Evolutionary conservation across 331 rosid genomes (phyloP).

Genomic region (Cydonia oblonga): DNA sequence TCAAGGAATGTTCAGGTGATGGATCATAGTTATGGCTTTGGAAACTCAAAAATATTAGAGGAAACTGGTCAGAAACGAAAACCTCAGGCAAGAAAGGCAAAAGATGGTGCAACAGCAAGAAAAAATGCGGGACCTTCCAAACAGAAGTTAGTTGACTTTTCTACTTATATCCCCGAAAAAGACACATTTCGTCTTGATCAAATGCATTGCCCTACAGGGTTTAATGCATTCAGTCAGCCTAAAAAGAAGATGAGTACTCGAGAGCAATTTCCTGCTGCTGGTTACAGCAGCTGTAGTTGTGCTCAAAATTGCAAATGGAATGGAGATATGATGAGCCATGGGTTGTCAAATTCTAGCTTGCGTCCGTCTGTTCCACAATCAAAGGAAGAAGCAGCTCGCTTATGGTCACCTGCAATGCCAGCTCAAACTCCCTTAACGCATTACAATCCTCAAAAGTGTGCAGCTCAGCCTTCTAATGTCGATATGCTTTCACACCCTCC

Average conservation of each 20-base stretch:
- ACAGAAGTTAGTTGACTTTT: conserved; percentile 41
- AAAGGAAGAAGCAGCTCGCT: conserved; percentile 48
- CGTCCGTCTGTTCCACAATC: conserved; percentile 42
- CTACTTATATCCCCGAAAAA: conserved; percentile 32
- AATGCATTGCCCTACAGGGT: conserved; percentile 28
- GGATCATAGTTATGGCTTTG: conserved; percentile 22
- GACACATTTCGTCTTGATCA: conserved; percentile 27
- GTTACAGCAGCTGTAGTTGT: conserved; percentile 40
- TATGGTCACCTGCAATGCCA: conserved; percentile 47
- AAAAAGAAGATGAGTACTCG: conserved; percentile 42
- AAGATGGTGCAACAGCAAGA: conserved; percentile 22
- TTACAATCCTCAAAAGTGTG: conserved; percentile 36
- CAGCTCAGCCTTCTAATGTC: conserved; percentile 39
- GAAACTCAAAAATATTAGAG: conserved; percentile 29
- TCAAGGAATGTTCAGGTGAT: conserved; percentile 35
- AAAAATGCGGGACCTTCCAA: conserved; percentile 41
- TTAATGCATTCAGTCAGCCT: conserved; percentile 36
- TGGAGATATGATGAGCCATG: conserved; percentile 33
- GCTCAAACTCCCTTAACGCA: conserved; percentile 31
- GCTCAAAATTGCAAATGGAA: conserved; percentile 43
- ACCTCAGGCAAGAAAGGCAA: conserved; percentile 33
- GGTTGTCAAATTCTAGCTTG: conserved; percentile 38
- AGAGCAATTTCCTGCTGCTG: conserved; percentile 39
- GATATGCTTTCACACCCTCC: conserved; percentile 32
- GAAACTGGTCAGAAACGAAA: conserved; percentile 32